A percentile compares a stretch with the other conserved stretches of the same genome.
phyloP scores from a whole-genome alignment of 2,329 filamentous ascomycete species.

The Colletotrichum chrysophilum region DNA sequence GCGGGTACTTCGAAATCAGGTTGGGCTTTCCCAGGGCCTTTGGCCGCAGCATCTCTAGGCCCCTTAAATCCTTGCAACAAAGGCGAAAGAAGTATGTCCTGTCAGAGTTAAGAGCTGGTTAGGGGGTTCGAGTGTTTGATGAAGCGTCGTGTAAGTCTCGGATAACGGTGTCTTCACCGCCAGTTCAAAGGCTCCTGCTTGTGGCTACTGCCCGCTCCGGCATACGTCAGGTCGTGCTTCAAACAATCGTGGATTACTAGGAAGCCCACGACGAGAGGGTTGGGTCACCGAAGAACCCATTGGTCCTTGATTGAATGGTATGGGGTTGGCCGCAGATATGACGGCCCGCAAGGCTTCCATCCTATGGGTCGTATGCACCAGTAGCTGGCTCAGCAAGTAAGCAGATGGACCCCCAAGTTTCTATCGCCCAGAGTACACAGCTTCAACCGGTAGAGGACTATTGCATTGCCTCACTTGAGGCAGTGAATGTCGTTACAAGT shows the following conservation, averaged over 20 bases:
- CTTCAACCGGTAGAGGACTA: background rate
- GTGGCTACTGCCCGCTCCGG: background rate
- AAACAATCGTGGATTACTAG: background rate
- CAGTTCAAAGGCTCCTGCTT: background rate
- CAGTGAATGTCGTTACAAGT: background rate
- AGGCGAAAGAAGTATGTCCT: background rate
- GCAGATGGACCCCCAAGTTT: background rate
- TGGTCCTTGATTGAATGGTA: conserved; percentile 1
- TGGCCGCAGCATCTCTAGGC: background rate
- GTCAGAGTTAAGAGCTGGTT: background rate
- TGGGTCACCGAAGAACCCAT: background rate
- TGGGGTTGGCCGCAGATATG: conserved; percentile 30
- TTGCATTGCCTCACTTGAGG: background rate
- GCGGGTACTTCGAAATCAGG: background rate
- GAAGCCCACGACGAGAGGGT: background rate
- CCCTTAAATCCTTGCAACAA: background rate
- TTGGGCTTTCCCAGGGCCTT: background rate
- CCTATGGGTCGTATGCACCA: background rate
- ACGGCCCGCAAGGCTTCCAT: conserved; percentile 20
- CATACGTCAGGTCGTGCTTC: background rate
- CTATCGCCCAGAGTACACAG: conserved; percentile 8
- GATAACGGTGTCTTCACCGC: conserved; percentile 7
- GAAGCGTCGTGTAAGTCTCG: background rate
- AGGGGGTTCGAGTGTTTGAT: background rate
- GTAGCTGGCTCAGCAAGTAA: background rate